Conservation (phyloP, 768 basidiomycete species). For the Xerocomus brunneocitrinus region DNA sequence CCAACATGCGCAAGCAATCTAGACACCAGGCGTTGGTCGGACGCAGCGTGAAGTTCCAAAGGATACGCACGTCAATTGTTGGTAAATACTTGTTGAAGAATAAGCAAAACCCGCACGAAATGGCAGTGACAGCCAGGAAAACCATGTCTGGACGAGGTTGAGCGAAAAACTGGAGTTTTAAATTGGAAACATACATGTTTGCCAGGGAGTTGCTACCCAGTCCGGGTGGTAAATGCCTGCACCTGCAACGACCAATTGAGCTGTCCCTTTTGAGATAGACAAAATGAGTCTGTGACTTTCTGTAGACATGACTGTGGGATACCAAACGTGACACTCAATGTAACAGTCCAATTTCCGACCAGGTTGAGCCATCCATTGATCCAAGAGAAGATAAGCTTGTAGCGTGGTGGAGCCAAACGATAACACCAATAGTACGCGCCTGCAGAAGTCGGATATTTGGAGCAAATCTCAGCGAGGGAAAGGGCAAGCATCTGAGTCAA, state of each 20-base stretch:
- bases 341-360: conserved; percentile 66
- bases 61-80: conserved; percentile 41
- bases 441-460: conserved; percentile 57
- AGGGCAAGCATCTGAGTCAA: conserved; percentile 46
- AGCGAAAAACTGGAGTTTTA: not conserved
- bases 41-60: not conserved
- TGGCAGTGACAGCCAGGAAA: conserved; percentile 49
- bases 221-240: conserved; percentile 53
- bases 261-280: conserved; percentile 39
- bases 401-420: conserved; percentile 49
- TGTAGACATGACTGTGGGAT: not conserved
- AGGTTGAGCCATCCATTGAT: conserved; percentile 67
- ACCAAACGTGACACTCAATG: conserved; percentile 64
- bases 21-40: conserved; percentile 6
- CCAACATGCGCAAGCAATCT: conserved; percentile 61
- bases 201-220: conserved; percentile 55
- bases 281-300: not conserved
- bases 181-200: conserved; percentile 43
- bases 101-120: conserved; percentile 48
- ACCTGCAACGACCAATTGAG: conserved; percentile 57
- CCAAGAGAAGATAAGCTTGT: conserved; percentile 53
- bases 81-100: conserved; percentile 52
- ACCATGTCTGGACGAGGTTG: conserved; percentile 40
- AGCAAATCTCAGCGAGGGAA: conserved; percentile 56
- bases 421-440: conserved; percentile 68